phyloP scores from a whole-genome alignment of 495 filamentous ascomycete species.

The Bacidia rubella region DNA sequence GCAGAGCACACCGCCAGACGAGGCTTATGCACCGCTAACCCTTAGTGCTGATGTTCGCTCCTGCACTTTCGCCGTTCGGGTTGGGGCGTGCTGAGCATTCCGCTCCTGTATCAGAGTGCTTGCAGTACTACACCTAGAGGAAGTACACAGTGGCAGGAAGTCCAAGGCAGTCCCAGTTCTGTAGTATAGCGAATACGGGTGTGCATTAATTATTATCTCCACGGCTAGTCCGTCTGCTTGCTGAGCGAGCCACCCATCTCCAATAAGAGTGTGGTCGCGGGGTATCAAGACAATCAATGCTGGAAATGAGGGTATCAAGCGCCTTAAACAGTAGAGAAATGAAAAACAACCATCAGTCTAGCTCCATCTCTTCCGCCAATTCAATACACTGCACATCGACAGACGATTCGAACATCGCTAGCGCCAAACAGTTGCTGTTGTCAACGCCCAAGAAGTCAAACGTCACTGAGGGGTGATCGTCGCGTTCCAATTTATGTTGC shows the following conservation, averaged over 20 bases:
- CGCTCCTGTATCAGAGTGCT: too few relatives aligned
- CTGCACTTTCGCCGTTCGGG: not conserved
- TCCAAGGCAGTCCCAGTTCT: too few relatives aligned
- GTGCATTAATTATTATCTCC: conserved; percentile 15
- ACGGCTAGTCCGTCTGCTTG: conserved; percentile 8
- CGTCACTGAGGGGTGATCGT: not conserved
- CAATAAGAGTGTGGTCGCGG: conserved; percentile 14
- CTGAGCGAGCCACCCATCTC: conserved; percentile 11
- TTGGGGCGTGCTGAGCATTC: not conserved
- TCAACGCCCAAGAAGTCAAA: not conserved
- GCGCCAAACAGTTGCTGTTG: not conserved
- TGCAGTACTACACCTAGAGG: too few relatives aligned
- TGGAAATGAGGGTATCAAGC: conserved; percentile 12
- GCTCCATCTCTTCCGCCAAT: not conserved
- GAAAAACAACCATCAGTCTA: conserved; percentile 4
- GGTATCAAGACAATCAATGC: conserved; percentile 13
- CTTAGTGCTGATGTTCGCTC: conserved; percentile 3
- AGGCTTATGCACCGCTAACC: conserved; percentile 3
- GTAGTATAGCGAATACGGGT: not conserved
- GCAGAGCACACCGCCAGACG: not conserved
- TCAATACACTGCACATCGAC: too few relatives aligned
- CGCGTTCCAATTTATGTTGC: not conserved
- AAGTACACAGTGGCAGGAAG: too few relatives aligned
- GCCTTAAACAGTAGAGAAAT: not conserved
- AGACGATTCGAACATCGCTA: not conserved